A percentile compares a stretch with the other conserved stretches of the same genome.
Evolutionary conservation across 176 grass and related monocot genomes (phyloP).

Genomic region (Zea luxurians): DNA sequence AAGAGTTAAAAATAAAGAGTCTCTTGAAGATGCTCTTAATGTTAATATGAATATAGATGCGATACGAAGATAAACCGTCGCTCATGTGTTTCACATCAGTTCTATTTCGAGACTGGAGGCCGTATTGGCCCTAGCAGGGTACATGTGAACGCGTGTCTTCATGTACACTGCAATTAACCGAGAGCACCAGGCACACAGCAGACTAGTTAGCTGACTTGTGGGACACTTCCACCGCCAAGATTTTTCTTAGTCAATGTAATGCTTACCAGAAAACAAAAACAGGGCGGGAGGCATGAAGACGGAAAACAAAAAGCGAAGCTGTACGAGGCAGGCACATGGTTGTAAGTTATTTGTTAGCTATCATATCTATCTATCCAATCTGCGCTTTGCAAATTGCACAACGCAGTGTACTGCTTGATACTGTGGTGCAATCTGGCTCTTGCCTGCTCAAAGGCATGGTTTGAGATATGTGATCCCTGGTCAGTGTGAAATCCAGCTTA

Average conservation of each 20-base stretch:
- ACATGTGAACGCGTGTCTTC: too few relatives aligned
- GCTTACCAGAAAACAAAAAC: background rate
- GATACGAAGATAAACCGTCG: too few relatives aligned
- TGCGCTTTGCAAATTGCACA: slow-evolving; percentile 25
- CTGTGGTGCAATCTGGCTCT: slow-evolving; percentile 1
- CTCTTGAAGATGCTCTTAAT: too few relatives aligned
- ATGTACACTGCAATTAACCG: too few relatives aligned
- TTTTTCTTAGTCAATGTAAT: background rate
- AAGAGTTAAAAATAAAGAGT: too few relatives aligned
- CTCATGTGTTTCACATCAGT: too few relatives aligned
- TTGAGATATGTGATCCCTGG: background rate
- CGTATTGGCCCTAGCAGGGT: too few relatives aligned
- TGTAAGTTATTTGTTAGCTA: background rate
- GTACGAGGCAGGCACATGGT: background rate
- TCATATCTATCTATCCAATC: background rate
- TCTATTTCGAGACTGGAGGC: too few relatives aligned
- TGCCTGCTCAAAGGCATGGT: background rate
- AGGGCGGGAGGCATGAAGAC: background rate
- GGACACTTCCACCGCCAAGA: background rate
- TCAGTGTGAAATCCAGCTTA: slow-evolving; percentile 19
- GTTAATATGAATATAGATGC: too few relatives aligned
- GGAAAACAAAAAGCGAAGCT: slow-evolving; percentile 12
- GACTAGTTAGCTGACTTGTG: too few relatives aligned
- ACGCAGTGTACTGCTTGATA: background rate
- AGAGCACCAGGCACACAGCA: too few relatives aligned